Evolutionary conservation across 2,329 filamentous ascomycete genomes (phyloP).

Genomic region (Gaeumannomyces sp.): DNA sequence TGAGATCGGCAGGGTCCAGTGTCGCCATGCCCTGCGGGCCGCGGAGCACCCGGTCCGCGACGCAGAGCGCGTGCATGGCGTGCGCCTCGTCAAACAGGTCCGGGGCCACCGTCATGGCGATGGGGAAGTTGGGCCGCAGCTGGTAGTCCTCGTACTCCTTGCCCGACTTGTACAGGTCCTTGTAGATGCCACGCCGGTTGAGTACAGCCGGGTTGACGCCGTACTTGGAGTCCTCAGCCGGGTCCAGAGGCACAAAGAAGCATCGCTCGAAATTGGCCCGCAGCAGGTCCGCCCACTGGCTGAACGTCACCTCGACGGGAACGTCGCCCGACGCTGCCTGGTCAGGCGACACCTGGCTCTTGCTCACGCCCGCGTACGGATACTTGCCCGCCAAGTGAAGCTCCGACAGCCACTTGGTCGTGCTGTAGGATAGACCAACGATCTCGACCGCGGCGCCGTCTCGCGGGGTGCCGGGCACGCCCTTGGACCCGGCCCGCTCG

Average conservation of each 20-base stretch:
- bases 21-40: slow-evolving; percentile 95
- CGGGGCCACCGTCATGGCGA: slow-evolving; percentile 91
- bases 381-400: slow-evolving; percentile 65
- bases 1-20: slow-evolving; percentile 82
- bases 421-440: slow-evolving; percentile 86
- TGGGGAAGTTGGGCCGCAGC: slow-evolving; percentile 85
- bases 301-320: slow-evolving; percentile 54
- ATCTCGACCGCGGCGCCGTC: slow-evolving; percentile 96
- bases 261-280: slow-evolving; percentile 84
- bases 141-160: slow-evolving; percentile 99
- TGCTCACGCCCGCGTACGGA: slow-evolving; percentile 66
- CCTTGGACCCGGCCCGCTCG: slow-evolving; percentile 82
- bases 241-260: slow-evolving; percentile 73
- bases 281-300: slow-evolving; percentile 73
- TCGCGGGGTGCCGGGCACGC: slow-evolving; percentile 89
- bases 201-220: slow-evolving; percentile 73
- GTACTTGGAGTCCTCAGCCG: slow-evolving; percentile 67
- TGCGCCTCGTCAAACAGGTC: slow-evolving; percentile 75
- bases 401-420: slow-evolving; percentile 69
- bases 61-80: slow-evolving; percentile 70
- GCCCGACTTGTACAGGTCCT: slow-evolving; percentile 87
- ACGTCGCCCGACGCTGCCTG: slow-evolving; percentile 37
- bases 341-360: slow-evolving; percentile 19
- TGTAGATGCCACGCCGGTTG: slow-evolving; percentile 95
- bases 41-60: slow-evolving; percentile 72